phyloP scores from a whole-genome alignment of 2,329 filamentous ascomycete genomes.

The Amesomyces nigricolor region DNA sequence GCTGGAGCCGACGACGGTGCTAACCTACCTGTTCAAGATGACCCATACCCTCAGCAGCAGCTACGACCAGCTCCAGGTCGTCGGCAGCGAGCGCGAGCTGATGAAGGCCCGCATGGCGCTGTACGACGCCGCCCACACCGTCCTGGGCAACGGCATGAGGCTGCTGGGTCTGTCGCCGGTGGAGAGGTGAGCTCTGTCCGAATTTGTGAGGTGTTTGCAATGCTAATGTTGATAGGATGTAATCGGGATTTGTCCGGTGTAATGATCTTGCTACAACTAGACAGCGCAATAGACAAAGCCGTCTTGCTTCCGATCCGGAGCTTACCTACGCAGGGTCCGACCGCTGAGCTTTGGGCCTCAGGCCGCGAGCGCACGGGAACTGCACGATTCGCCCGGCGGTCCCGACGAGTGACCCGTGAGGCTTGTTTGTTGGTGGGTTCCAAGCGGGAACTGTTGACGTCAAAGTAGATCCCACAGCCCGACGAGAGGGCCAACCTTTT shows the following conservation, averaged over 20 bases:
- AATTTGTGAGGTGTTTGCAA: not conserved
- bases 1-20: constrained; percentile 56
- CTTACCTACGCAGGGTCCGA: no score
- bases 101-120: constrained; percentile 69
- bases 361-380: no score
- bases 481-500: no score
- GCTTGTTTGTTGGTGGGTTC: no score
- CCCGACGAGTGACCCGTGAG: no score
- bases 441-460: no score
- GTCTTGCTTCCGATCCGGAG: no score
- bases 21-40: constrained; percentile 75
- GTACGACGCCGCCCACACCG: constrained; percentile 69
- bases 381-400: no score
- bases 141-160: constrained; percentile 77
- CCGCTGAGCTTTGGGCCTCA: no score
- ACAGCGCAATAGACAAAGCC: constrained; percentile 3
- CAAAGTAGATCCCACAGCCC: no score
- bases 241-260: not conserved
- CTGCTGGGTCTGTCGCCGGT: constrained; percentile 74
- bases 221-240: constrained; percentile 19
- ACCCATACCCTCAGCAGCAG: constrained; percentile 72
- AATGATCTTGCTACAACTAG: not conserved
- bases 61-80: constrained; percentile 75
- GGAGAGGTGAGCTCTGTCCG: constrained; percentile 43
- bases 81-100: constrained; percentile 69